Base-by-base conservation (phyloP, 192 early-diverging fungal species). In the Funneliformis mosseae region DNA sequence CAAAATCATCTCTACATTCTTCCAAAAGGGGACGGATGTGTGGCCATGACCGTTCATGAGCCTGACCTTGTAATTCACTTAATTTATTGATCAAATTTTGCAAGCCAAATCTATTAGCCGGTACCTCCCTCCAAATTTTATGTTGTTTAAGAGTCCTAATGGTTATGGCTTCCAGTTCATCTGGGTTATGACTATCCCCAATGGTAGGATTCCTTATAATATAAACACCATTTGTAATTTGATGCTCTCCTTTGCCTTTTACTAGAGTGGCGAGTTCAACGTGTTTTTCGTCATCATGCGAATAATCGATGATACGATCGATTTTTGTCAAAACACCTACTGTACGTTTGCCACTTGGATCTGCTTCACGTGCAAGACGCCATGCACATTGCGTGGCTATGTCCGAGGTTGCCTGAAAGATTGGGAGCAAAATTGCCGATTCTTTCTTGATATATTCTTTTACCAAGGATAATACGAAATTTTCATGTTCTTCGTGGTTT, bases 241-340 rank as follows among this genome's bases (percentile, higher is more conserved):
- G 10, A 61, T 61, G 14, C 14, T 61, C 62, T 0, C 62, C 62
- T 64, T 27, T 27, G 25, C 62, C 62, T 14, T 64, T 28, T 9
- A 64, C 63, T 12, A 64, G 0, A 27, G n/a, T 64, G 25, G 63
- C 63, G 10, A 64, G 27, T 14, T 23, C 63, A 27, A 4, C 0
- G 11, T 64, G 63, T 64, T 28, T 64, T 12, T 27, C 27, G 8
- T 28, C 25, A 64, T 64, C 25, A 21, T 6, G 3, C 3, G 33
- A 33, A 33, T 33, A 33, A 14, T 64, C 63, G 11, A 28, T 4
- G 23, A 64, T 11, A 27, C 27, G 8, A 64, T 64, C 63, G 5
- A 64, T 64, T 64, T 64, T 64, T 28, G 63, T 64, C 25, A 64
- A 10, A 9, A 64, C 63, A n/a, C 27, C 63, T 10, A 64, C 63